phyloP scores from a whole-genome alignment of 257 asterid genomes.

The Lycium barbarum region DNA sequence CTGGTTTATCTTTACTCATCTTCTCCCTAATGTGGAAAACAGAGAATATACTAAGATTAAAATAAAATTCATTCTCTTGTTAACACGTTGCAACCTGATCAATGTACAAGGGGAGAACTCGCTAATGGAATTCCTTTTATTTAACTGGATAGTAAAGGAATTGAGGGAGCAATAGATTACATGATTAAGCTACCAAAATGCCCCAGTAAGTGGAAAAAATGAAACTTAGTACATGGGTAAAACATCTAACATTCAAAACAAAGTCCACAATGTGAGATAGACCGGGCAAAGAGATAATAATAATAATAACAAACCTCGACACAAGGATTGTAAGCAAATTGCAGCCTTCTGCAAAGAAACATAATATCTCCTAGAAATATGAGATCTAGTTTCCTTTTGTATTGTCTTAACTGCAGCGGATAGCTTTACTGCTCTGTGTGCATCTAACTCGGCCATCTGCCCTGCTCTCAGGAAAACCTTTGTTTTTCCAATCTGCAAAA shows the following conservation, averaged over 20 bases:
- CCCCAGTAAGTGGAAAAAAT: background rate
- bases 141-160: background rate
- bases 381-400: slow-evolving; percentile 79
- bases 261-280: slow-evolving; percentile 3
- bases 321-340: slow-evolving; percentile 70
- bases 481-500: slow-evolving; percentile 84
- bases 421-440: slow-evolving; percentile 80
- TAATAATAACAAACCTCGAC: slow-evolving; percentile 68
- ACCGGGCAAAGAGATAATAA: background rate
- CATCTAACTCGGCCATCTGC: slow-evolving; percentile 98
- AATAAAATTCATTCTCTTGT: background rate
- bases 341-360: slow-evolving; percentile 79
- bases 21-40: background rate
- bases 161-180: background rate
- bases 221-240: slow-evolving; percentile 16
- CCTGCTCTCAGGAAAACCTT: slow-evolving; percentile 95
- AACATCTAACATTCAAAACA: slow-evolving; percentile 17
- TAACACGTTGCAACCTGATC: slow-evolving; percentile 10
- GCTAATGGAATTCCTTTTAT: background rate
- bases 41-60: background rate
- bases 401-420: slow-evolving; percentile 81
- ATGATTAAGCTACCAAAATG: slow-evolving; percentile 24
- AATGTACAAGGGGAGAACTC: background rate
- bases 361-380: slow-evolving; percentile 75
- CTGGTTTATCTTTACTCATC: background rate